A percentile compares a stretch with the other conserved stretches of the same genome.
phyloP scores from a whole-genome alignment of 805 yeast genomes.

The Monosporozyma servazzii region DNA sequence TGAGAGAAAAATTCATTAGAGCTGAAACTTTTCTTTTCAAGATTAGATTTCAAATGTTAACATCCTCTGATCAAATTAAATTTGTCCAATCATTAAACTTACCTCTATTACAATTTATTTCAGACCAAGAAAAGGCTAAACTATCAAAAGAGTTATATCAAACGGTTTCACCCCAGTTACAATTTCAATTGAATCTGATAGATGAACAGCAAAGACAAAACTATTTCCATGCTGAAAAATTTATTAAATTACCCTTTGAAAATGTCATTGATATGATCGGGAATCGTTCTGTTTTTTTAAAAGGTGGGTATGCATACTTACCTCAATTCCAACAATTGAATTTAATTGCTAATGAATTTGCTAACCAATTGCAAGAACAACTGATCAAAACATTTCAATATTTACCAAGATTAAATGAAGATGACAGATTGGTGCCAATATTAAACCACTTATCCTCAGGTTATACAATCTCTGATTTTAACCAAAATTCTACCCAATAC shows the following conservation, averaged over 20 bases:
- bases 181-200: constrained; percentile 30
- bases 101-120: constrained; percentile 57
- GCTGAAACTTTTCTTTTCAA: constrained; percentile 70
- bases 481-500: constrained; percentile 28
- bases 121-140: constrained; percentile 48
- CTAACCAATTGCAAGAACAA: constrained; percentile 40
- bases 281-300: constrained; percentile 57
- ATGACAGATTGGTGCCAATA: constrained; percentile 79
- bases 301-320: constrained; percentile 69
- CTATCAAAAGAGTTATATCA: constrained; percentile 43
- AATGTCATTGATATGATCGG: constrained; percentile 70
- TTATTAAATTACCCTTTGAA: constrained; percentile 82
- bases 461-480: constrained; percentile 47
- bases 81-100: constrained; percentile 61
- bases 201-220: constrained; percentile 38
- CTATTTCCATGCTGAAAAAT: constrained; percentile 51
- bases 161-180: constrained; percentile 39
- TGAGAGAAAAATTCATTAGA: constrained; percentile 67
- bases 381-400: constrained; percentile 64
- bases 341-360: constrained; percentile 60
- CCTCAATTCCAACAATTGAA: constrained; percentile 74
- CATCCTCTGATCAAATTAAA: constrained; percentile 54
- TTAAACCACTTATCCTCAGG: constrained; percentile 70
- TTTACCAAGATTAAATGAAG: constrained; percentile 81
- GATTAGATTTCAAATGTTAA: constrained; percentile 57